These are phyloP conservation scores for Diaporthe helianthi DNA, from an alignment of 2,329 filamentous ascomycete species.

Conservation along the genomic window DNA sequence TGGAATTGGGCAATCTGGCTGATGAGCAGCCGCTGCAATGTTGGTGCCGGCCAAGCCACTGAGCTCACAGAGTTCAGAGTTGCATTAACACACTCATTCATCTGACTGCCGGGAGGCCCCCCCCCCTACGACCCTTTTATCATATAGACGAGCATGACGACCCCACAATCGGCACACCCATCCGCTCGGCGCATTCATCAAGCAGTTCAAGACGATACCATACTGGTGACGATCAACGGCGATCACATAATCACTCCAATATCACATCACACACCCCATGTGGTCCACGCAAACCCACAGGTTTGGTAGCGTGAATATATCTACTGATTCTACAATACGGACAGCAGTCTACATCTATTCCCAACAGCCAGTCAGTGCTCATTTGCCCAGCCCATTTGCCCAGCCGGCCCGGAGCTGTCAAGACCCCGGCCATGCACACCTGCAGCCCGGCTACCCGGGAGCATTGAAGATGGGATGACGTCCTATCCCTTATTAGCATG, in stretches of 20 bases:
- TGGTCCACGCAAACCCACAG: neutral
- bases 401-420: slow-evolving; percentile 10
- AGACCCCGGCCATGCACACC: slow-evolving; percentile 4
- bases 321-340: neutral
- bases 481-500: slow-evolving; percentile 15
- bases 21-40: slow-evolving; percentile 12
- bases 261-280: neutral
- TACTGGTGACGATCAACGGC: slow-evolving; percentile 15
- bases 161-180: slow-evolving; percentile 10
- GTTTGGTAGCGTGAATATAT: neutral
- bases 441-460: slow-evolving; percentile 2
- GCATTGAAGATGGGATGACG: slow-evolving; percentile 14
- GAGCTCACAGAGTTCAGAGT: slow-evolving; percentile 19
- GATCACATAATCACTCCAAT: slow-evolving; percentile 5
- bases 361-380: neutral
- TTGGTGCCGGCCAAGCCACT: slow-evolving; percentile 26
- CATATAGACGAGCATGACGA: neutral
- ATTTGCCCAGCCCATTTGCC: neutral
- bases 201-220: neutral
- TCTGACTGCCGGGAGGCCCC: slow-evolving; percentile 8
- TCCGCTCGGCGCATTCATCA: neutral
- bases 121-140: neutral
- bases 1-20: slow-evolving; percentile 23
- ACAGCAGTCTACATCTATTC: too few relatives aligned
- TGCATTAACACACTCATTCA: slow-evolving; percentile 13